Evolutionary conservation across 2,329 filamentous ascomycete genomes (phyloP), one percentile per base, ranked within the genome.

Genomic region (Aspergillus unguis): DNA sequence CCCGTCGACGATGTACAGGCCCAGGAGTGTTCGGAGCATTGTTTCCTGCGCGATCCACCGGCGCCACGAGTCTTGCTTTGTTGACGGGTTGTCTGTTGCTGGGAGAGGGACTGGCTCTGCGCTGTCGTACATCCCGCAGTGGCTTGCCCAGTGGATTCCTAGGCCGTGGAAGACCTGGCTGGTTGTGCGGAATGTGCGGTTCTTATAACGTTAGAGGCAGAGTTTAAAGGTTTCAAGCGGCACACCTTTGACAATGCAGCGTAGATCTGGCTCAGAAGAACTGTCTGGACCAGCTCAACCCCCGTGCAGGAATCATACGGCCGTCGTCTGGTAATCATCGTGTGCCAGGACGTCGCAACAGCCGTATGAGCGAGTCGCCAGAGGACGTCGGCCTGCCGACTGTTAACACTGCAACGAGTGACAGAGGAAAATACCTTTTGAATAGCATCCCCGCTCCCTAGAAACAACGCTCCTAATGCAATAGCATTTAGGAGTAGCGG

Each of bases 121-220:
- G 2, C 28, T 28, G 17, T 52, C 49, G 40, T 62, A 65, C 61
- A 69, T 66, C 9, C 65, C 65, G 40, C 68, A 70, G 44, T 69
- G 64, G 35, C 67, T 60, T 6, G 68, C 66, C 68, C 69, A 71
- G 44, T 63, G 64, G 52, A 71, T 69, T 3, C 60, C 63, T 3
- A 71, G 55, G 6, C 60, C 66, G 56, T 70, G 67, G 50, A 71
- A 70, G 4, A 63, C 61, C 49, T 71, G 69, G 43, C 62, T 67
- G 31, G 66, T 68, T 1, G 64, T 66, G 10, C 69, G 61, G 23
- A 71, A 66, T 0, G 54, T 58, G 23, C 63, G 58, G 40, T 68
- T 69, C 48, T 51, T 0, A 17, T 11, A 10, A 8, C 17, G 43
- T 45, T n/a, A 45, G 43, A 25, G 27, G 29, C 26, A n/a, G 25